phyloP scores from a whole-genome alignment of 2,329 filamentous ascomycete species.

The Shiraia bambusicola region DNA sequence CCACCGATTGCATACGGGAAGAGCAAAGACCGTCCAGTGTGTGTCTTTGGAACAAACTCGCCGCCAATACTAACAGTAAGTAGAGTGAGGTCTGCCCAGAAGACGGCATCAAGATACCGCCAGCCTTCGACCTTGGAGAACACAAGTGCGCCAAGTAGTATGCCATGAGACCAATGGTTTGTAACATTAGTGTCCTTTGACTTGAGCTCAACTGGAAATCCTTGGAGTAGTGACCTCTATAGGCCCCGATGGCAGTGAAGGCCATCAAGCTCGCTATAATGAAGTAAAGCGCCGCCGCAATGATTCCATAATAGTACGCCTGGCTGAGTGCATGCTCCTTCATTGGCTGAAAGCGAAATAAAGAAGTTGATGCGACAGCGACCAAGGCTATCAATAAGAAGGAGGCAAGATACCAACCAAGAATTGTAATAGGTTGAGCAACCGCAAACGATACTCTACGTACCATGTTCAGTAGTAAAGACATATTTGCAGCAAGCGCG shows the following conservation, averaged over 20 bases:
- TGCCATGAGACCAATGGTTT: conserved; percentile 53
- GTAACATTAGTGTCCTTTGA: conserved; percentile 58
- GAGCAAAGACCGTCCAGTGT: conserved; percentile 52
- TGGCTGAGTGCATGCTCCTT: conserved; percentile 54
- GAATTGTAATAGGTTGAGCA: conserved; percentile 61
- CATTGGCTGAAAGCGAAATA: conserved; percentile 48
- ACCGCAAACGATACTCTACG: conserved; percentile 56
- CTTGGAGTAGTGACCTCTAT: conserved; percentile 55
- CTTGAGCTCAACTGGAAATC: conserved; percentile 58
- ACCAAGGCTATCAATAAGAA: conserved; percentile 57
- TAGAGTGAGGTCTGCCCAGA: conserved; percentile 59
- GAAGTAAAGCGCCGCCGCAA: conserved; percentile 59
- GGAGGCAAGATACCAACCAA: conserved; percentile 60
- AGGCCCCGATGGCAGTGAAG: conserved; percentile 58
- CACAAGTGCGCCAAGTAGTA: conserved; percentile 53
- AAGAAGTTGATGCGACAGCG: conserved; percentile 47
- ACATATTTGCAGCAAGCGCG: conserved; percentile 57
- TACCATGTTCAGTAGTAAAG: conserved; percentile 62
- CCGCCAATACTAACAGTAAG: conserved; percentile 58
- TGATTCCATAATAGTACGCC: conserved; percentile 62
- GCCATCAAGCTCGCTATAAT: conserved; percentile 57
- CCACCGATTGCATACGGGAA: conserved; percentile 59
- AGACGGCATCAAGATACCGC: conserved; percentile 57
- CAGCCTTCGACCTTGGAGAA: conserved; percentile 55
- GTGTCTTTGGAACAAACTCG: conserved; percentile 52